These are phyloP conservation scores for Puccinia horiana DNA, from an alignment of 1,284 basidiomycete genomes.

Conservation along the genomic window DNA sequence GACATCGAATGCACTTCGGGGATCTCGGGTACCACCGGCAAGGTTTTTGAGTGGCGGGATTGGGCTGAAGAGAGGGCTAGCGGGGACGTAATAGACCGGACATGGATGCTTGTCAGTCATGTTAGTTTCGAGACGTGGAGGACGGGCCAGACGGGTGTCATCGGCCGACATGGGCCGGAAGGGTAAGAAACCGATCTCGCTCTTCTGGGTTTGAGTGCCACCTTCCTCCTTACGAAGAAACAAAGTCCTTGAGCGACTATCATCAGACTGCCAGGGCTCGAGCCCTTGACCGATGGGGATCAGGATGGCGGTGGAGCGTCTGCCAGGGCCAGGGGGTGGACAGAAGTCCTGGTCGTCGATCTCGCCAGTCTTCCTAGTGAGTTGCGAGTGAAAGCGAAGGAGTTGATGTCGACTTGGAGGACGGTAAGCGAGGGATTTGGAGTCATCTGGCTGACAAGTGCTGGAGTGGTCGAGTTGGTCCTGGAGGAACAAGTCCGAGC, in stretches of 20 bases:
- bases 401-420: slow-evolving; percentile 8
- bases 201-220: neutral
- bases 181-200: slow-evolving; percentile 34
- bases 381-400: slow-evolving; percentile 15
- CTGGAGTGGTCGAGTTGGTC: neutral
- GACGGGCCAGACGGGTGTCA: neutral
- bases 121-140: slow-evolving; percentile 30
- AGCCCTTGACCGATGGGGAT: slow-evolving; percentile 40
- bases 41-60: slow-evolving; percentile 28
- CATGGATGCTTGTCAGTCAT: slow-evolving; percentile 33
- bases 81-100: slow-evolving; percentile 45
- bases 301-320: slow-evolving; percentile 35
- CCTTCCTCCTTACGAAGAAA: slow-evolving; percentile 22
- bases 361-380: neutral
- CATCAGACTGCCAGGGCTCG: slow-evolving; percentile 37
- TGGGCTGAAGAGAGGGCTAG: slow-evolving; percentile 26
- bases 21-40: neutral
- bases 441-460: neutral
- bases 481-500: slow-evolving; percentile 6
- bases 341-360: slow-evolving; percentile 47
- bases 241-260: neutral
- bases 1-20: neutral
- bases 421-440: neutral
- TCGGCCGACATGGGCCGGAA: slow-evolving; percentile 11
- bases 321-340: slow-evolving; percentile 34